Base-by-base conservation (phyloP, 768 basidiomycete genomes). In the Boletus sp. region DNA sequence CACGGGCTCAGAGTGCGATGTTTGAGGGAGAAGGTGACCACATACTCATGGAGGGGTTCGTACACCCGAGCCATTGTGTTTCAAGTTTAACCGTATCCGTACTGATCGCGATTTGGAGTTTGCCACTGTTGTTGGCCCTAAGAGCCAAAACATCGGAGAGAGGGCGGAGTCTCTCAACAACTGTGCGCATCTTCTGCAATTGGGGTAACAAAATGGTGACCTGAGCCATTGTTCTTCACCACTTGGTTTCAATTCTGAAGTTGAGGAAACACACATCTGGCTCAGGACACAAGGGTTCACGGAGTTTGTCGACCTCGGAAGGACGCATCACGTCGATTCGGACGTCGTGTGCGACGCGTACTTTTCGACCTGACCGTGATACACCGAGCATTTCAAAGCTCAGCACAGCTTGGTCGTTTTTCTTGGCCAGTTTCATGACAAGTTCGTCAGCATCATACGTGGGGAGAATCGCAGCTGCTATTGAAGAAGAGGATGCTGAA, bases 401-500 rank as follows among this genome's bases (percentile, higher is more conserved):
- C 10, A 93, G 77, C 33, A 90, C 81, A 1, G 90, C 88, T 37
- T 84, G 83, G 45, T 88, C 84, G 58, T 85, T 84, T 72, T 91
- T 91, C 76, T 95, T 95, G 11, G 91, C 88, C 3, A 94, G 78
- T 71, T 88, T 93, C 79, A 93, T 83, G 47, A 88, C 78, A 33
- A 90, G 80, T 38, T 90, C 84, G 25, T 84, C 84, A 6, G 77
- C 74, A 35, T 83, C 82, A 48, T 78, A 79, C 30, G 66, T 47
- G 4, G 69, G 71, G 1, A 70, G 39, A 33, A 70, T 60, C 3
- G 65, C 44, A 25, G 71, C 65, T 23, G 71, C 69, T 10, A 61
- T 25, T 2, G 68, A 62, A 0, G 78, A 70, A 0, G 79, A 68
- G 0, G 75, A 72, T 14, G 82, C 74, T 0, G 81, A 77, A 3